Evolutionary conservation across 495 filamentous ascomycete genomes (phyloP).

Genomic region (Aspergillus homomorphus): DNA sequence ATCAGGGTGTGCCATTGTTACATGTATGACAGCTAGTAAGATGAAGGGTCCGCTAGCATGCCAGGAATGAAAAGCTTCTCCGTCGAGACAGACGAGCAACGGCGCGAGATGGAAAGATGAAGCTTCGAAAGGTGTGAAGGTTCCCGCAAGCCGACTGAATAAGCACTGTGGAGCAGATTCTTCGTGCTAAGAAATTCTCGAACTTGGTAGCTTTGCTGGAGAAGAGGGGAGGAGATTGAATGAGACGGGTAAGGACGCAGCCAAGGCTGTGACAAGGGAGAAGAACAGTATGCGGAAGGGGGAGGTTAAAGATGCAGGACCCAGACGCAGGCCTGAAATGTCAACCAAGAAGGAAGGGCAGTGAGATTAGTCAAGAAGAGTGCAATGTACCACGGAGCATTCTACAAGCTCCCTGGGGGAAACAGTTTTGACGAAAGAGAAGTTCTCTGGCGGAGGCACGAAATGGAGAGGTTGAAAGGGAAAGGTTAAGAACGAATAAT

Average conservation of each 20-base stretch:
- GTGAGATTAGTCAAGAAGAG: slow-evolving; percentile 14
- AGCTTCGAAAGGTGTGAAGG: slow-evolving; percentile 15
- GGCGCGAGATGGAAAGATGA: slow-evolving; percentile 12
- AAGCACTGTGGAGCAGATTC: slow-evolving; percentile 4
- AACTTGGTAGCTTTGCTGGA: slow-evolving; percentile 1
- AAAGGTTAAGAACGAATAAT: slow-evolving; percentile 17
- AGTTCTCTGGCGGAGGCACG: slow-evolving; percentile 1
- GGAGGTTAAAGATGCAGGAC: slow-evolving; percentile 1
- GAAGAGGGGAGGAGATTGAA: slow-evolving; percentile 15
- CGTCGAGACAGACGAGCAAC: slow-evolving; percentile 7
- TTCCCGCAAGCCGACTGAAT: slow-evolving; percentile 9
- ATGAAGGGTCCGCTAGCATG: slow-evolving; percentile 35
- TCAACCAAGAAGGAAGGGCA: neutral
- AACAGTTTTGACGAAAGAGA: slow-evolving; percentile 12
- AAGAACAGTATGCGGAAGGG: slow-evolving; percentile 13
- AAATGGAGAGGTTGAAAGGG: slow-evolving; percentile 10
- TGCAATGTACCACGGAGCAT: slow-evolving; percentile 9
- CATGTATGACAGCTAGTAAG: slow-evolving; percentile 39
- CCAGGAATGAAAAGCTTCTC: slow-evolving; percentile 29
- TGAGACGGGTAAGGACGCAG: slow-evolving; percentile 17
- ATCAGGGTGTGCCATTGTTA: slow-evolving; percentile 49
- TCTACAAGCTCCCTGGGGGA: slow-evolving; percentile 11
- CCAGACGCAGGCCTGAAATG: slow-evolving; percentile 13
- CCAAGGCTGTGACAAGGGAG: slow-evolving; percentile 14
- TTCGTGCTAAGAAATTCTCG: neutral